Conservation (phyloP, 2,329 filamentous ascomycete genomes). For the Sporothrix sp. region DNA sequence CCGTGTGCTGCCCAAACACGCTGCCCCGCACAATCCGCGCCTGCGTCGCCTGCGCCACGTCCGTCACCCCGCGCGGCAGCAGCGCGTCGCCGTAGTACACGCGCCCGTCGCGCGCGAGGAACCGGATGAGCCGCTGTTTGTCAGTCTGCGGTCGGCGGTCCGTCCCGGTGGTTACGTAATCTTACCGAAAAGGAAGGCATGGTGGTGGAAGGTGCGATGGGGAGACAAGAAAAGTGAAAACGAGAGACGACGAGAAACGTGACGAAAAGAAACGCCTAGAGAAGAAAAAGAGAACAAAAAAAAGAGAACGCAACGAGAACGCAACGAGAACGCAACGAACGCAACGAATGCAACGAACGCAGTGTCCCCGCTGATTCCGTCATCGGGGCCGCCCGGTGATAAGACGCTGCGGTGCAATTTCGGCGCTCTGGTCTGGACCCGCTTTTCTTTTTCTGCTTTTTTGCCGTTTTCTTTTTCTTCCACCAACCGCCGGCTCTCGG, state of each 20-base stretch:
- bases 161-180: constrained; percentile 39
- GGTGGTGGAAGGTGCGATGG: constrained; percentile 2
- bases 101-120: constrained; percentile 59
- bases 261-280: neutral
- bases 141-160: too few species aligned
- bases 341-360: too few species aligned
- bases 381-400: neutral
- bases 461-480: neutral
- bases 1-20: constrained; percentile 54
- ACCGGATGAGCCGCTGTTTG: constrained; percentile 65
- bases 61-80: constrained; percentile 48
- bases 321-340: too few species aligned
- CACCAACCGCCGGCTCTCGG: neutral
- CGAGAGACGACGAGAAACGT: neutral
- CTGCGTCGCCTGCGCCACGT: constrained; percentile 50
- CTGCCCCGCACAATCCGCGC: constrained; percentile 55
- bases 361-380: too few species aligned
- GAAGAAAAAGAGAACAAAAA: neutral
- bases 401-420: neutral
- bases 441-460: neutral
- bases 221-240: neutral
- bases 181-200: constrained; percentile 40
- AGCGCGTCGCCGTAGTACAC: constrained; percentile 68
- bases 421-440: neutral
- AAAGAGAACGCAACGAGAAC: neutral